phyloP scores from a whole-genome alignment of 75 land plant genomes.

The Sequoia sempervirens region DNA sequence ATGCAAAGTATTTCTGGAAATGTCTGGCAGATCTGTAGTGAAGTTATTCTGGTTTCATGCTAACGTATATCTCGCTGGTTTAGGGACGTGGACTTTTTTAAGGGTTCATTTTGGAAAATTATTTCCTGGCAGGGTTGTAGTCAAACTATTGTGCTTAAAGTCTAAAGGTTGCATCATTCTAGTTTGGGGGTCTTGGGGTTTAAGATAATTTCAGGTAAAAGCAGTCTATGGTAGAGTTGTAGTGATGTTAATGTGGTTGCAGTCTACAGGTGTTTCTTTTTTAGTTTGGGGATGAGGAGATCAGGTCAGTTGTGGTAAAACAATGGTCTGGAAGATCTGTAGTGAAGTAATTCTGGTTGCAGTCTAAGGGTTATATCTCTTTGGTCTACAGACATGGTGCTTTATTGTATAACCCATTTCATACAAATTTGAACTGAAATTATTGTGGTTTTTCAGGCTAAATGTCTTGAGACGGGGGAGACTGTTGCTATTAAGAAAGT shows the following conservation, averaged over 20 bases:
- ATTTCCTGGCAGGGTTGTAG: not conserved
- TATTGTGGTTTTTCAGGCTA: slow-evolving; percentile 44
- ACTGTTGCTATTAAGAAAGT: slow-evolving; percentile 95
- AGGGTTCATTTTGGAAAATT: not conserved
- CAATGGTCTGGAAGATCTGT: not conserved
- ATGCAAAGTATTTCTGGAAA: not conserved
- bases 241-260: not conserved
- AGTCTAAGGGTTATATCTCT: not conserved
- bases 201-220: not conserved
- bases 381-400: not conserved
- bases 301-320: not conserved
- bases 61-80: not conserved
- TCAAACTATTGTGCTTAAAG: not conserved
- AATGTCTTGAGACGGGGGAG: slow-evolving; percentile 90
- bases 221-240: not conserved
- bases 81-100: not conserved
- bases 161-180: not conserved
- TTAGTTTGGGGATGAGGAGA: not conserved
- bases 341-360: not conserved
- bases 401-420: not conserved
- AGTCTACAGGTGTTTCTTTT: not conserved
- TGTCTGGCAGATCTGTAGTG: not conserved
- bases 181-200: not conserved
- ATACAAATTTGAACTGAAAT: not conserved
- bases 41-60: not conserved